Base-by-base conservation (phyloP, 2,329 filamentous ascomycete genomes). In the Ophiostoma sp. region DNA sequence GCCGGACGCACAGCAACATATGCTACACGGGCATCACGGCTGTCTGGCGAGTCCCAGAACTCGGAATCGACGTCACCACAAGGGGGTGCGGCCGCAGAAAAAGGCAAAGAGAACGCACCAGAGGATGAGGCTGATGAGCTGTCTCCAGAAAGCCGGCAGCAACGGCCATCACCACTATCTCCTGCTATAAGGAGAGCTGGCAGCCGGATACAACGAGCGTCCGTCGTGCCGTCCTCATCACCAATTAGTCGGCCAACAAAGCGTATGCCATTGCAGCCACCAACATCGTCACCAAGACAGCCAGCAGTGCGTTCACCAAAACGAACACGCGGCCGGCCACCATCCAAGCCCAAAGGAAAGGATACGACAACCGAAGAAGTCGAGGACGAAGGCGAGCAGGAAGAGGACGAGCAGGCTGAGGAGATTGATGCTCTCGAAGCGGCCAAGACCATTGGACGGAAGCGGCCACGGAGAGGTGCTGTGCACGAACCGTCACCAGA, bases 391-490 rank as follows among this genome's bases (percentile, higher is more conserved):
- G 78, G 79, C 6, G 72, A 74, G 5, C 73, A 75, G 17, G 73
- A 74, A 1, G 78, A 77, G 12, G 78, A 79, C 0, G 79, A 82
- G 11, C 79, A 82, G 66, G 85, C 84, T 0, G 82, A 87, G 69
- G 84, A 86, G 64, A 82, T 87, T 19, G 79, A 81, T 50, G 83
- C 79, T 2, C 75, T 78, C 4, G 84, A 87, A 75, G 84, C 84
- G 3, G 85, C 86, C 2, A 77, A 78, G 71, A 76, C 73, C 0
- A 77, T 87, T 8, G 82, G 84, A 7, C 81, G 79, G 70, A 88
- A 86, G 75, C 84, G 85, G 0, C 81, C 80, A 2, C 82, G 84
- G 57, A 76, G 78, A 17, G 84, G 82, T 73, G 74, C 28, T 7
- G 72, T 79, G 2, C 79, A 79, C 31, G 80, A 79, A n/a, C 79